phyloP scores from a whole-genome alignment of 2,329 filamentous ascomycete species.

The Fusarium nygamai region DNA sequence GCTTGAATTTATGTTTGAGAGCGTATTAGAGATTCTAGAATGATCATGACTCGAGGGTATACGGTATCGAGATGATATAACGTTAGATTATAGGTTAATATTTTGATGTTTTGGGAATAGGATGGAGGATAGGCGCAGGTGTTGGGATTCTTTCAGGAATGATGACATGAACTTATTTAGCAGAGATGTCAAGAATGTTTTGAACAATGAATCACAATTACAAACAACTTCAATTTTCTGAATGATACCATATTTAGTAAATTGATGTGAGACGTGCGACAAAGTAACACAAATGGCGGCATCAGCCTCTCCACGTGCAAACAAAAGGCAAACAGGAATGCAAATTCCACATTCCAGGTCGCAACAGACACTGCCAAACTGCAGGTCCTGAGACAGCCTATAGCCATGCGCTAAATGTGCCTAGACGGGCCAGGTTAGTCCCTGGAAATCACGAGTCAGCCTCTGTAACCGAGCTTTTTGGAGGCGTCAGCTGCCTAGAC shows the following conservation, averaged over 20 bases:
- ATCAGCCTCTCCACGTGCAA: slow-evolving; percentile 23
- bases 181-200: slow-evolving; percentile 31
- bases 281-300: slow-evolving; percentile 4
- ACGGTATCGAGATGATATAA: slow-evolving; percentile 24
- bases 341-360: slow-evolving; percentile 6
- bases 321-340: background rate
- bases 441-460: slow-evolving; percentile 22
- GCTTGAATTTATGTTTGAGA: slow-evolving; percentile 11
- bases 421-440: slow-evolving; percentile 9
- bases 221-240: background rate
- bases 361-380: background rate
- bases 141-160: slow-evolving; percentile 1
- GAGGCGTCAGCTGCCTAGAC: slow-evolving; percentile 33
- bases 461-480: slow-evolving; percentile 5
- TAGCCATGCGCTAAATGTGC: background rate
- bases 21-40: slow-evolving; percentile 18
- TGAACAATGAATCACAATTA: background rate
- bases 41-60: slow-evolving; percentile 22
- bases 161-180: slow-evolving; percentile 5
- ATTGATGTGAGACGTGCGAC: background rate
- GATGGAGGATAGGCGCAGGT: background rate
- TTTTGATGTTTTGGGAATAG: background rate
- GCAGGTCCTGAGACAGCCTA: slow-evolving; percentile 3
- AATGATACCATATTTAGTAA: background rate
- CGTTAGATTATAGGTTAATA: slow-evolving; percentile 5